Evolutionary conservation across 768 basidiomycete genomes (phyloP), one percentile per base, ranked within the genome.

Genomic region (Mycena amicta): DNA sequence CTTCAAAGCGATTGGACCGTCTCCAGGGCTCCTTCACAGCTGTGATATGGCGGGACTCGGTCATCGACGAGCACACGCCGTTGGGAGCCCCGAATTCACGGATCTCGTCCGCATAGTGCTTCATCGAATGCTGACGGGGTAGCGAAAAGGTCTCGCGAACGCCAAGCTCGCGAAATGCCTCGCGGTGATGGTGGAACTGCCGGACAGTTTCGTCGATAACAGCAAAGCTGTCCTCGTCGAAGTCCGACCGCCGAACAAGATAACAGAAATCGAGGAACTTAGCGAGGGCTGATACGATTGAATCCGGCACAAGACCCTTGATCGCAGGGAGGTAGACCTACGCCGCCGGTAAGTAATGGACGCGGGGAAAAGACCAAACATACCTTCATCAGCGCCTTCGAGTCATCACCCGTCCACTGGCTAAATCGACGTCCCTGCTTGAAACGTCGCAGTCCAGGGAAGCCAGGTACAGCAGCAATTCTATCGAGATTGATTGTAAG

Each of bases 401-500:
- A 72, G 27, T 72, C 68, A 22, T 72, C 63, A 0, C 68, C 68
- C 2, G 66, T 72, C 71, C 70, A 72, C 27, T 71, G 67, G 8
- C 62, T 57, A 31, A 69, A 69, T 12, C 57, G 46, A 0, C 51
- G 60, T 0, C 68, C 68, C 31, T 69, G 50, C 3, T 67, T 64
- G 50, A 69, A 69, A 1, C 54, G 52, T 1, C 58, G 53, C 2
- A 69, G 39, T 12, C 65, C 67, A 0, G 61, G 43, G n/a, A 68
- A 37, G 11, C 55, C 52, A 0, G 64, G 57, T 3, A 52, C 29
- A 0, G 60, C 57, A 0, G 61, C 58, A 23, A 70, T 68, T 16
- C 68, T 70, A 26, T 37, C 33, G 8, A 37, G 33, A 37, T 8
- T 37, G n/a, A n/a, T n/a, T n/a, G n/a, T n/a, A n/a, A n/a, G n/a